phyloP scores from a whole-genome alignment of 305 asterid species.

The Lippia alba region DNA sequence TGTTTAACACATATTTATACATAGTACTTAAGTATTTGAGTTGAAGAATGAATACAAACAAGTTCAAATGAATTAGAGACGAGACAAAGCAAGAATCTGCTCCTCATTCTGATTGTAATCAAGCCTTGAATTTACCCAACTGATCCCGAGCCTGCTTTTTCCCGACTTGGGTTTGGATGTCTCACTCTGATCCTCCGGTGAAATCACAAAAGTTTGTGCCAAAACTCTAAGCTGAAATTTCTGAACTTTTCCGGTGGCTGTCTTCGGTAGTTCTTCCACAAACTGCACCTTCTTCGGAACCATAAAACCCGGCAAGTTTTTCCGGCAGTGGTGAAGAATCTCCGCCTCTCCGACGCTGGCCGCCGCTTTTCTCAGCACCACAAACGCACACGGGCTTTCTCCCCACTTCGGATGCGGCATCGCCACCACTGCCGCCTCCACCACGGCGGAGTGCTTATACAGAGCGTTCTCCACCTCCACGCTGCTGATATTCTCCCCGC shows the following conservation, averaged over 20 bases:
- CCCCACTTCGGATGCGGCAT: slow-evolving; percentile 89
- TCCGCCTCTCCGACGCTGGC: slow-evolving; percentile 44
- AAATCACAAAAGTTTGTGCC: slow-evolving; percentile 47
- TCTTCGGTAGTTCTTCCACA: slow-evolving; percentile 65
- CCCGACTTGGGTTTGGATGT: not conserved
- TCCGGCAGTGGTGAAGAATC: slow-evolving; percentile 56
- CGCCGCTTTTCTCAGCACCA: slow-evolving; percentile 34
- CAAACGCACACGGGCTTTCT: slow-evolving; percentile 83
- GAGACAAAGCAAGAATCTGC: slow-evolving; percentile 59
- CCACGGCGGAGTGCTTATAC: slow-evolving; percentile 52
- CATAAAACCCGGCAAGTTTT: slow-evolving; percentile 62
- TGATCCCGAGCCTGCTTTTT: slow-evolving; percentile 15
- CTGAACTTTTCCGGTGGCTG: slow-evolving; percentile 65
- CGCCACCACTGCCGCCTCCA: slow-evolving; percentile 86
- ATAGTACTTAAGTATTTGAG: not conserved
- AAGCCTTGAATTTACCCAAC: slow-evolving; percentile 29
- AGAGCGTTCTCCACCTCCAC: slow-evolving; percentile 75
- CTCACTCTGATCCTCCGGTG: slow-evolving; percentile 37
- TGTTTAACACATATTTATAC: not conserved
- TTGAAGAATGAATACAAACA: not conserved
- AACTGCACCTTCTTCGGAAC: slow-evolving; percentile 70
- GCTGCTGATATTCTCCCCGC: slow-evolving; percentile 86
- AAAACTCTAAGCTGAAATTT: slow-evolving; percentile 59
- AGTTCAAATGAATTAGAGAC: slow-evolving; percentile 34
- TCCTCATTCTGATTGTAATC: slow-evolving; percentile 38